A percentile compares a stretch with the other conserved stretches of the same genome.
Conservation (phyloP, 768 basidiomycete species). For the Suillus sp. region DNA sequence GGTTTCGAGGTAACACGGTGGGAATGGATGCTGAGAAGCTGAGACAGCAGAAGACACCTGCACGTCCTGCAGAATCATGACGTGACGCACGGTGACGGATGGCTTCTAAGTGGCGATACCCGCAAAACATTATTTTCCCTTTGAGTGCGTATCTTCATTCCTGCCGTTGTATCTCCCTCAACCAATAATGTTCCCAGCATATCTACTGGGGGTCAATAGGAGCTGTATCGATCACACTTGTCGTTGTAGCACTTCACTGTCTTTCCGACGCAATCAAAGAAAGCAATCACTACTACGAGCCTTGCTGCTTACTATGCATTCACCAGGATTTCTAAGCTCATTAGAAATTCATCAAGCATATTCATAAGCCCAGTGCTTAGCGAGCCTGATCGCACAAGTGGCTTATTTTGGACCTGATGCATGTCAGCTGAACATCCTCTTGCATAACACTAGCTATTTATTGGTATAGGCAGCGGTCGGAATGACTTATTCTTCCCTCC, state of each 20-base stretch:
- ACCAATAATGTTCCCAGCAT: neutral
- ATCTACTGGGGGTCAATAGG: neutral
- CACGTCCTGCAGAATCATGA: constrained; percentile 11
- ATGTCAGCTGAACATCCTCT: neutral
- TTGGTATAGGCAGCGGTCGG: neutral
- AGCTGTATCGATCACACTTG: neutral
- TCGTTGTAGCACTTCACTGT: neutral
- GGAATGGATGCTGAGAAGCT: constrained; percentile 43
- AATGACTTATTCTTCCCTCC: neutral
- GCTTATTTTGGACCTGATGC: constrained; percentile 2
- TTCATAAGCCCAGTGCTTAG: neutral
- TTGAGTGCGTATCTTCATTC: neutral
- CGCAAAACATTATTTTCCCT: neutral
- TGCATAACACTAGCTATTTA: neutral
- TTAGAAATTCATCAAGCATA: neutral
- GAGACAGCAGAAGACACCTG: constrained; percentile 11
- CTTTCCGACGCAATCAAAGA: neutral
- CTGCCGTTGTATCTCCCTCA: neutral
- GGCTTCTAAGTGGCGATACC: neutral
- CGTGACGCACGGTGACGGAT: neutral
- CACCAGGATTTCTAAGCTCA: neutral
- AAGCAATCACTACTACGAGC: neutral
- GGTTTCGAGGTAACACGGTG: constrained; percentile 74
- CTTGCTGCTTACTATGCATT: neutral
- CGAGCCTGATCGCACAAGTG: neutral